Conservation (phyloP, 2,329 filamentous ascomycete species). For the Sporothrix pseudoabietina region DNA sequence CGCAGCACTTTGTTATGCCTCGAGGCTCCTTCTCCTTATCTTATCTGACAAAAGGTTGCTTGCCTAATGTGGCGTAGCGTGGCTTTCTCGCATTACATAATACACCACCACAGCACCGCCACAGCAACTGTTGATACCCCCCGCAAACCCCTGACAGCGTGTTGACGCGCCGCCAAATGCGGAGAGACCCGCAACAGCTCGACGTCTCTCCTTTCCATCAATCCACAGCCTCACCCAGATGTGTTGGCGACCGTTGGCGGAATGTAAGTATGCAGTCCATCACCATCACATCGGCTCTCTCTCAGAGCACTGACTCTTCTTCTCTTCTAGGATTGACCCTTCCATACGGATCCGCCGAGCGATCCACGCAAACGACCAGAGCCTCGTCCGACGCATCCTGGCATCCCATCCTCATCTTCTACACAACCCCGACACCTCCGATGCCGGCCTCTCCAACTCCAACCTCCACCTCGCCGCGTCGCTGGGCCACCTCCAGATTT, state of each 20-base stretch:
- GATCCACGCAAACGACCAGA: constrained; percentile 71
- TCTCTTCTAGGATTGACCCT: constrained; percentile 67
- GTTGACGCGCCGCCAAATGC: constrained; percentile 3
- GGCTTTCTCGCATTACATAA: not conserved
- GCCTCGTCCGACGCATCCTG: constrained; percentile 76
- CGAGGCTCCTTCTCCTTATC: not conserved
- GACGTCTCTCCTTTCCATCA: not conserved
- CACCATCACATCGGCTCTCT: not conserved
- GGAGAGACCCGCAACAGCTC: constrained; percentile 8
- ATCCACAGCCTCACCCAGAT: not conserved
- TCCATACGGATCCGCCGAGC: constrained; percentile 77
- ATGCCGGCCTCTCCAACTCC: constrained; percentile 72
- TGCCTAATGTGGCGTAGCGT: not conserved
- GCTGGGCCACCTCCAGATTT: constrained; percentile 70
- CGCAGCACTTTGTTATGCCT: not conserved
- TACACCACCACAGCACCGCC: not conserved
- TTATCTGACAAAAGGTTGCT: not conserved
- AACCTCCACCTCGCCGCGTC: constrained; percentile 79
- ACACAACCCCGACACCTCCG: constrained; percentile 75
- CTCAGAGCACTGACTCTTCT: not conserved
- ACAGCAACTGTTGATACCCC: not conserved
- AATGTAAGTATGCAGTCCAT: not conserved
- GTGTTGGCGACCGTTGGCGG: not conserved
- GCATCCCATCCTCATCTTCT: constrained; percentile 69
- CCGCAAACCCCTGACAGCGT: not conserved